Conservation (phyloP, 768 basidiomycete genomes). For the Boletales sp. region DNA sequence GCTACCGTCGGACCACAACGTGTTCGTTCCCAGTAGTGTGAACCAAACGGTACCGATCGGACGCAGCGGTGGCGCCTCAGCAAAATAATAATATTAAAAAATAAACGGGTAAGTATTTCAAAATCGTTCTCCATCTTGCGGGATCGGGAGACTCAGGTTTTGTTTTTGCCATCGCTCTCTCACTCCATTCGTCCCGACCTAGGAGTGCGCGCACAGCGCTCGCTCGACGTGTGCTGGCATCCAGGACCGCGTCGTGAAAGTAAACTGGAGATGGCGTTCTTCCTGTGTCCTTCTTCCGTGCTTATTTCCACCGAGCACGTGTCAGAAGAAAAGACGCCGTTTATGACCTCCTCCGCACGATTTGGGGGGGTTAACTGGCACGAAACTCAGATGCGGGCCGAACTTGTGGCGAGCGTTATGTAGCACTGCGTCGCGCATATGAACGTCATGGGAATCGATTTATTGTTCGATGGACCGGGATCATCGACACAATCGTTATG, state of each 20-base stretch:
- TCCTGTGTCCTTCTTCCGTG: background rate
- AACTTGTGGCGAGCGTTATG: conserved; percentile 11
- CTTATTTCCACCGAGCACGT: conserved; percentile 12
- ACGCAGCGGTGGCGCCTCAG: too few species aligned
- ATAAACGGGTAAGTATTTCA: background rate
- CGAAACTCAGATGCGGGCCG: background rate
- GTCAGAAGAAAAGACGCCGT: conserved; percentile 11
- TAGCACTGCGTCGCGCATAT: conserved; percentile 1
- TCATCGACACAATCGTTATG: conserved; percentile 7
- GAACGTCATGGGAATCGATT: background rate
- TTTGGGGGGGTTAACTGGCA: background rate
- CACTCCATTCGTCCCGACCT: background rate
- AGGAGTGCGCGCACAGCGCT: too few species aligned
- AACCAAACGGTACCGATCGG: background rate
- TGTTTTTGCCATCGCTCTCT: background rate
- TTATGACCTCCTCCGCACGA: background rate
- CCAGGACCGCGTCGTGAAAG: too few species aligned
- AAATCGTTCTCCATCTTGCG: conserved; percentile 4
- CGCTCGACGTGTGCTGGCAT: too few species aligned
- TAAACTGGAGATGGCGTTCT: background rate
- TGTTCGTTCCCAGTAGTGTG: background rate
- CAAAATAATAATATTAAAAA: background rate
- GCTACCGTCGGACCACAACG: conserved; percentile 14
- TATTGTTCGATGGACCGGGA: conserved; percentile 10
- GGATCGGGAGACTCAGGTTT: background rate